Conservation (phyloP, 371 early-diverging fungal genomes). For the Globomyces sp. region DNA sequence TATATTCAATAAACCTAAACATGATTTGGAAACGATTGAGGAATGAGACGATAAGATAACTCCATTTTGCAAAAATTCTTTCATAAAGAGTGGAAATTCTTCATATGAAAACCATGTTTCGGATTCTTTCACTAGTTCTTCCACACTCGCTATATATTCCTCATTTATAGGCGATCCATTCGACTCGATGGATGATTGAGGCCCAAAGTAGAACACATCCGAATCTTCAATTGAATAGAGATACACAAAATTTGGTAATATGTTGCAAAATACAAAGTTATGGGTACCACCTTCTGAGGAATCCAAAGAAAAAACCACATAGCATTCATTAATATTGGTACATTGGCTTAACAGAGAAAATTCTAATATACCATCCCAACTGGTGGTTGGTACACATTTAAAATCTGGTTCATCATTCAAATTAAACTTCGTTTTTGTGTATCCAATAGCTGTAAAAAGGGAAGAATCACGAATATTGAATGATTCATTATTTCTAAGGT, state of each 20-base stretch:
- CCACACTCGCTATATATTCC: background rate
- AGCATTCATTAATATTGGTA: too few relatives aligned
- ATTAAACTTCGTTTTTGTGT: background rate
- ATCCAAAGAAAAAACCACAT: too few relatives aligned
- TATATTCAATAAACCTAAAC: background rate
- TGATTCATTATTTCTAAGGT: background rate
- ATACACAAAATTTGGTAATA: background rate
- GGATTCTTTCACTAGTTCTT: background rate
- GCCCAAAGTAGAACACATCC: too few relatives aligned
- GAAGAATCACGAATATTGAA: background rate
- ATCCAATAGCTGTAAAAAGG: background rate
- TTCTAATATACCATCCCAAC: too few relatives aligned
- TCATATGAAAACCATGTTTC: background rate
- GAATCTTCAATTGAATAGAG: background rate
- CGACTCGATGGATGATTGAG: background rate
- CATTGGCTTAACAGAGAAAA: too few relatives aligned
- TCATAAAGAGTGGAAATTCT: background rate
- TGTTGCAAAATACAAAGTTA: background rate
- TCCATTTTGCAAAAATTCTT: constrained; percentile 2
- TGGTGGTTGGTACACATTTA: too few relatives aligned
- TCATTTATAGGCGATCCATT: background rate
- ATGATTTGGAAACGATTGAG: background rate
- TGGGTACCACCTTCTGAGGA: too few relatives aligned
- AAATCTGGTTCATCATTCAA: too few relatives aligned
- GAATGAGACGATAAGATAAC: background rate